Evolutionary conservation across 441 rosid species (phyloP), one percentile per base, ranked within the genome.

Genomic region (Syzygium malaccense): DNA sequence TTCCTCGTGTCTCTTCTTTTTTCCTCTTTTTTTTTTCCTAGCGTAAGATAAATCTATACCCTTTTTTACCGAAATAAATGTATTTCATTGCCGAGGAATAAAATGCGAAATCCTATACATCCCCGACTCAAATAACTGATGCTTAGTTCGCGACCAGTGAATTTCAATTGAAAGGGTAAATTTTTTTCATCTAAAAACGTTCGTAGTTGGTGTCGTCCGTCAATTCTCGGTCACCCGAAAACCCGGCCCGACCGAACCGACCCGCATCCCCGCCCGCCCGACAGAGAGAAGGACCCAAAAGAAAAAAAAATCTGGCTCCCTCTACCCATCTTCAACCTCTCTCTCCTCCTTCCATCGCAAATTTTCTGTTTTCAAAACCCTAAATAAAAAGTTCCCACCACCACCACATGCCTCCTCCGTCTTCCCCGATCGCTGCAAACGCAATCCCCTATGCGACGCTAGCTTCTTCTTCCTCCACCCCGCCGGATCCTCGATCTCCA

Each of bases 21-120:
- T 11, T 56, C 28, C 5, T 28, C 2, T 60, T n/a, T 2, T 66
- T 32, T 32, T 8, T 15, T 0, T 8, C 5, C 5, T 66, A 0
- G 4, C 20, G 6, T 41, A 32, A 32, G 32, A 32, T 18, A 66
- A 66, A 32, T 15, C 6, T 1, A 20, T 66, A 66, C 32, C 33
- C 20, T 17, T 17, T 18, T 8, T 68, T 32, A 68, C 25, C 45
- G 14, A 32, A 18, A 68, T 33, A 68, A 33, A 68, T 33, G 45
- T 2, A 68, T 68, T 60, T 32, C 79, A 8, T 4, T 66, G 13
- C 7, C 1, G 2, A 32, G 7, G 45, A 5, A 10, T 18, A 66
- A 33, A 17, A 66, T 8, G 1, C 4, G 9, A 66, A 68, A 32
- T 5, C 19, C 7, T 33, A 8, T 9, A 1, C 18, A 0, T 68